Evolutionary conservation across 129 eudicot species (phyloP), one percentile per base, ranked within the genome.

Genomic region (Heracleum sosnowskyi): DNA sequence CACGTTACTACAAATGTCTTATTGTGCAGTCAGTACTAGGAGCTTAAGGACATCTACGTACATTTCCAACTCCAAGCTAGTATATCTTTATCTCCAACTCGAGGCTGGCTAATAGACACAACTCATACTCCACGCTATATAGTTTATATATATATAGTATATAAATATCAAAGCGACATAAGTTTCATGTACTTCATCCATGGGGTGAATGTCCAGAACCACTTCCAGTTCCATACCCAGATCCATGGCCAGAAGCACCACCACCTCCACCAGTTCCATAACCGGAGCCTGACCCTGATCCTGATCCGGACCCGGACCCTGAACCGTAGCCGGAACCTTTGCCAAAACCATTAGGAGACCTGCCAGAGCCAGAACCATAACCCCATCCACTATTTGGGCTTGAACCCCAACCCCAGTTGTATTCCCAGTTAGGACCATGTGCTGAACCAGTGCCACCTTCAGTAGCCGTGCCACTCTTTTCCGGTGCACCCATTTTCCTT

Each of bases 361-460:
- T 80, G 8, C 96, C 91, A 4, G 96, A 92, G 36, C 96, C 96
- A 0, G 95, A 92, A 37, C 97, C 97, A 17, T 89, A 92, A 39
- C 96, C 97, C 85, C 88, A 92, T 22, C 96, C 97, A 2, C 90
- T 85, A 22, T 83, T 84, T 0, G 97, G 96, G 84, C 76, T 84
- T 8, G 95, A 80, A 39, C 96, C 96, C 85, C 89, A 92, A 4
- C 92, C 95, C 97, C 95, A 92, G 37, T 78, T 85, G 42, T 85
- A 88, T 78, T 87, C 95, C 97, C 97, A 86, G 36, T 85, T 88
- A 8, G 89, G 87, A 44, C 92, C 95, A 78, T 92, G 97, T 81
- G 70, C 94, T 73, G 94, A 87, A 7, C 97, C 97, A 28, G 83
- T 77, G 24, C 79, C 85, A 28, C 89, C 35, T 92, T 92, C 0